Conservation (phyloP, 2,329 filamentous ascomycete genomes). For the Knoxdaviesia capensis region DNA sequence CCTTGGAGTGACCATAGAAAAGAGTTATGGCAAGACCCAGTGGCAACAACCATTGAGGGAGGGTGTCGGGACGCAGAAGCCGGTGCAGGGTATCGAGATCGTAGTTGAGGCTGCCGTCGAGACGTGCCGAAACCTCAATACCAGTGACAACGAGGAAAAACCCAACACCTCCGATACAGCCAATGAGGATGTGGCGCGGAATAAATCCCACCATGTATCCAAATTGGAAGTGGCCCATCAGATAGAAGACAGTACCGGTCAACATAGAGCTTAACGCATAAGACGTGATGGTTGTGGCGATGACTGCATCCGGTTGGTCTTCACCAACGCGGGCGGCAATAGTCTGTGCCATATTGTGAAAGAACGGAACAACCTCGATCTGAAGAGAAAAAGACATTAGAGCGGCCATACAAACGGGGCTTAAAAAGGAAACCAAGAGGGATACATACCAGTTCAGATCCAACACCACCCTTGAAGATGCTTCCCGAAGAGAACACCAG, state of each 20-base stretch:
- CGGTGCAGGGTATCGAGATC: slow-evolving; percentile 55
- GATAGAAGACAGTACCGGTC: slow-evolving; percentile 78
- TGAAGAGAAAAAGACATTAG: slow-evolving; percentile 10
- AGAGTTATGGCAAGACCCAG: slow-evolving; percentile 56
- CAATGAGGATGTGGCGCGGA: slow-evolving; percentile 84
- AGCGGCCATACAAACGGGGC: background rate
- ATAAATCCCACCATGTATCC: slow-evolving; percentile 95
- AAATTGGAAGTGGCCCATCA: slow-evolving; percentile 70
- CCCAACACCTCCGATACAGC: slow-evolving; percentile 91
- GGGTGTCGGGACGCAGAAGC: slow-evolving; percentile 51
- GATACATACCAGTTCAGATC: slow-evolving; percentile 63
- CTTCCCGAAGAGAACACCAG: slow-evolving; percentile 75
- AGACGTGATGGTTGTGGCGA: slow-evolving; percentile 83
- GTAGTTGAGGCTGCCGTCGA: slow-evolving; percentile 73
- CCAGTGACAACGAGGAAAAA: slow-evolving; percentile 87
- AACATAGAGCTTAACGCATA: slow-evolving; percentile 82
- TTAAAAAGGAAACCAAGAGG: background rate
- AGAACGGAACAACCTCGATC: slow-evolving; percentile 97
- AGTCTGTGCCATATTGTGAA: slow-evolving; percentile 91
- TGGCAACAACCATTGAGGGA: slow-evolving; percentile 69
- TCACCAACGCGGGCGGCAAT: slow-evolving; percentile 64
- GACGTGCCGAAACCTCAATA: slow-evolving; percentile 76
- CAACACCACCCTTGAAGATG: slow-evolving; percentile 75
- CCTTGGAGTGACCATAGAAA: slow-evolving; percentile 54
- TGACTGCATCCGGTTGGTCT: slow-evolving; percentile 64